Percentiles rank a stretch among this genome's conserved stretches.
Evolutionary conservation across 805 yeast genomes (phyloP).

Genomic region (Zygosaccharomyces lentus): DNA sequence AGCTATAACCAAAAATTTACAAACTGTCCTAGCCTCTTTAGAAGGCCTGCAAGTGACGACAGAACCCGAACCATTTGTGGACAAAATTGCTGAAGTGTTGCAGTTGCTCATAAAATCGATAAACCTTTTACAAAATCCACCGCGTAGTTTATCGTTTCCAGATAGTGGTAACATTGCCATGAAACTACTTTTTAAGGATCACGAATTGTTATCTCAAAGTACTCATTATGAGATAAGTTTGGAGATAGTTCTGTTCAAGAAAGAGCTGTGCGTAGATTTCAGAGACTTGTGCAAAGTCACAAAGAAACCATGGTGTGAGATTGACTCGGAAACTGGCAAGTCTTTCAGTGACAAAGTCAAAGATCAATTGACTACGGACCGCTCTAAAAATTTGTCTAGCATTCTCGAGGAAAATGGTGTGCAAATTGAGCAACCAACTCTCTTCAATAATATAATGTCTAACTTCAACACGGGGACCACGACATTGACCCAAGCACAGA

Average conservation of each 20-base stretch:
- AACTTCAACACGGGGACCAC: constrained; percentile 34
- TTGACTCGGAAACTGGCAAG: constrained; percentile 43
- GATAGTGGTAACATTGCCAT: constrained; percentile 42
- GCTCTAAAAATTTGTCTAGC: constrained; percentile 38
- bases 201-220: constrained; percentile 26
- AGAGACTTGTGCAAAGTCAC: constrained; percentile 47
- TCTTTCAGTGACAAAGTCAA: constrained; percentile 58
- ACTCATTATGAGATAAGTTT: constrained; percentile 42
- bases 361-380: constrained; percentile 48
- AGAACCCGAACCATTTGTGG: constrained; percentile 31
- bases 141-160: constrained; percentile 56
- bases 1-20: constrained; percentile 30
- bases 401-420: constrained; percentile 40
- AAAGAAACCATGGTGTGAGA: constrained; percentile 59
- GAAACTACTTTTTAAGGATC: constrained; percentile 44
- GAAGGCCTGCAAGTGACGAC: constrained; percentile 44
- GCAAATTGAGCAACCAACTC: constrained; percentile 30
- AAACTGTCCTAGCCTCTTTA: constrained; percentile 26
- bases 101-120: constrained; percentile 23
- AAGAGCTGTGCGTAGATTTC: constrained; percentile 59
- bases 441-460: constrained; percentile 35
- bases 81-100: constrained; percentile 20
- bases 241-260: constrained; percentile 56
- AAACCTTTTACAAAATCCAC: constrained; percentile 45
- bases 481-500: constrained; percentile 40